Evolutionary conservation across 768 basidiomycete species (phyloP).

Genomic region (Ramaria sp.): DNA sequence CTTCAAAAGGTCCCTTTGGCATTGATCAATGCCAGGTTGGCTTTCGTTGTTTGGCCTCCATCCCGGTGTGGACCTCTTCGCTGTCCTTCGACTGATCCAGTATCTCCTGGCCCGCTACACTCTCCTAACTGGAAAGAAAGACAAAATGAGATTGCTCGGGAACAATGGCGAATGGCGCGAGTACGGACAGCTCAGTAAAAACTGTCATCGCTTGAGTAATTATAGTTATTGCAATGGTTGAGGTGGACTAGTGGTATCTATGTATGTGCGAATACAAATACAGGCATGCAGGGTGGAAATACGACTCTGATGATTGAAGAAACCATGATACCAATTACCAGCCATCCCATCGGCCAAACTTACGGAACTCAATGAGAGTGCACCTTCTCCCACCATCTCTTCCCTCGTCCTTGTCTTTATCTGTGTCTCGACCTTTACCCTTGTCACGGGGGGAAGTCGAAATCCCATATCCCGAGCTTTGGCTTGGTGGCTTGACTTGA

Average conservation of each 20-base stretch:
- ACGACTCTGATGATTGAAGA: neutral
- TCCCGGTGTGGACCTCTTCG: constrained; percentile 18
- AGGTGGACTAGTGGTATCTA: neutral
- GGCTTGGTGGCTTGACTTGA: neutral
- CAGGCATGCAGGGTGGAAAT: neutral
- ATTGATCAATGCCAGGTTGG: constrained; percentile 20
- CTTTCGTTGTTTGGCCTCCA: constrained; percentile 21
- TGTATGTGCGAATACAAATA: neutral
- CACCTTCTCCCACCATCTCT: constrained; percentile 52
- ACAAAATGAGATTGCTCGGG: constrained; percentile 29
- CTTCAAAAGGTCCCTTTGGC: constrained; percentile 17
- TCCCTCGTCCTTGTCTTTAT: constrained; percentile 41
- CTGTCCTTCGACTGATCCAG: constrained; percentile 7
- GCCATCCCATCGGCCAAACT: constrained; percentile 85
- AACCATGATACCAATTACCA: constrained; percentile 32
- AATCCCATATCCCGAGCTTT: constrained; percentile 35
- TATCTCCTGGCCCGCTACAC: constrained; percentile 10
- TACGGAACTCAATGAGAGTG: constrained; percentile 62
- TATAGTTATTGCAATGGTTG: neutral
- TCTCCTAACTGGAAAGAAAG: constrained; percentile 22
- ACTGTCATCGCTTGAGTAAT: neutral
- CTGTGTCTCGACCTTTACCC: constrained; percentile 55
- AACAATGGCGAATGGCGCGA: constrained; percentile 27
- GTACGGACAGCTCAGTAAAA: constrained; percentile 17
- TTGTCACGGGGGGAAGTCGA: constrained; percentile 38